These are phyloP conservation scores for Scleroderma citrinum DNA, from an alignment of 768 basidiomycete species.

Conservation along the genomic window DNA sequence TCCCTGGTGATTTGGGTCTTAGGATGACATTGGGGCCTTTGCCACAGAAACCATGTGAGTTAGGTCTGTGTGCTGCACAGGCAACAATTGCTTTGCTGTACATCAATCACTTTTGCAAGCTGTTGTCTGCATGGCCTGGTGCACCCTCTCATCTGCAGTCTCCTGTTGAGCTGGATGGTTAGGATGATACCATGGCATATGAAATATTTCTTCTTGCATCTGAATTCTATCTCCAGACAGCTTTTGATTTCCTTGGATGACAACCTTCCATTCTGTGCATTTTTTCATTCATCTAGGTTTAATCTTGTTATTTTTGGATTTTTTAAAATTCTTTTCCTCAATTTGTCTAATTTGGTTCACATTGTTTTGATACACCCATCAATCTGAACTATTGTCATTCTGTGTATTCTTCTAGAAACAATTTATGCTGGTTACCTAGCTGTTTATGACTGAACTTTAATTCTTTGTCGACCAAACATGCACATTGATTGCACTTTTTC, in stretches of 20 bases:
- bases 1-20: background rate
- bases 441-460: too few species aligned
- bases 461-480: too few species aligned
- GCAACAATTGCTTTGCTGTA: background rate
- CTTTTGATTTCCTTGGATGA: background rate
- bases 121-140: background rate
- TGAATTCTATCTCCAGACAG: background rate
- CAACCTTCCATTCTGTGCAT: background rate
- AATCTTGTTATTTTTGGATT: too few species aligned
- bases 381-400: too few species aligned
- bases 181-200: background rate
- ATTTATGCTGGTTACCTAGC: too few species aligned
- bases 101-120: background rate
- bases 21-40: conserved; percentile 1
- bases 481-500: too few species aligned
- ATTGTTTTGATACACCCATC: too few species aligned
- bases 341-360: too few species aligned
- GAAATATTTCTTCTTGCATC: background rate
- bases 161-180: background rate
- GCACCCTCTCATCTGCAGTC: background rate
- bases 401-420: too few species aligned
- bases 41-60: background rate
- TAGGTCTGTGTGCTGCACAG: background rate
- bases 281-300: background rate
- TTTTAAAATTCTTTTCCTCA: too few species aligned